A percentile compares a stretch with the other conserved stretches of the same genome.
These are phyloP conservation scores for Taiozyma sp. DNA, from an alignment of 1,139 yeast genomes.

Conservation along the genomic window DNA sequence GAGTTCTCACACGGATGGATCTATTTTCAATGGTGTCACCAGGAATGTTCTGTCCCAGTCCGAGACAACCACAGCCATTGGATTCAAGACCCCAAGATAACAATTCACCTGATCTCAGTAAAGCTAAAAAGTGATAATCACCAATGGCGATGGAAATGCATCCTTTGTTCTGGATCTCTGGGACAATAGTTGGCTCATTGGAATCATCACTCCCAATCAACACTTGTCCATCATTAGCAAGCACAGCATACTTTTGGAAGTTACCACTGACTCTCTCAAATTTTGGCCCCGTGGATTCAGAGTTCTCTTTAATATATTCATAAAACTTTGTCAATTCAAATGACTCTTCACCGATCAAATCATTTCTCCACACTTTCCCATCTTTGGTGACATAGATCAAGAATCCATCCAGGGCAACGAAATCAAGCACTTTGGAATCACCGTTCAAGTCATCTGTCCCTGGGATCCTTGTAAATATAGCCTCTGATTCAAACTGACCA, in stretches of 20 bases:
- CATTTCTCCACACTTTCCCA: conserved; percentile 41
- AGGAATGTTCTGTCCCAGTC: conserved; percentile 42
- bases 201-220: conserved; percentile 35
- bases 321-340: conserved; percentile 21
- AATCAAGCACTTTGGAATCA: conserved; percentile 41
- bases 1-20: conserved; percentile 40
- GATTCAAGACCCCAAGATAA: conserved; percentile 70
- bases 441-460: conserved; percentile 30
- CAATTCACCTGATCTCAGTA: conserved; percentile 53
- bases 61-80: conserved; percentile 61
- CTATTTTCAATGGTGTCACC: conserved; percentile 26
- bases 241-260: conserved; percentile 44
- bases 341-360: conserved; percentile 23
- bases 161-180: conserved; percentile 41
- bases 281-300: conserved; percentile 14
- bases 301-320: conserved; percentile 3
- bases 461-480: conserved; percentile 38
- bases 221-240: conserved; percentile 46
- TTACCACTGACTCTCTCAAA: conserved; percentile 47
- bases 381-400: conserved; percentile 43
- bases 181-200: conserved; percentile 16
- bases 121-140: conserved; percentile 66
- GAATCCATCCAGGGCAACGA: conserved; percentile 48
- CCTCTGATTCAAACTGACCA: conserved; percentile 27
- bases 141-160: conserved; percentile 62